Conservation (phyloP, 1,284 basidiomycete species). For the Rhizoctonia solani region DNA sequence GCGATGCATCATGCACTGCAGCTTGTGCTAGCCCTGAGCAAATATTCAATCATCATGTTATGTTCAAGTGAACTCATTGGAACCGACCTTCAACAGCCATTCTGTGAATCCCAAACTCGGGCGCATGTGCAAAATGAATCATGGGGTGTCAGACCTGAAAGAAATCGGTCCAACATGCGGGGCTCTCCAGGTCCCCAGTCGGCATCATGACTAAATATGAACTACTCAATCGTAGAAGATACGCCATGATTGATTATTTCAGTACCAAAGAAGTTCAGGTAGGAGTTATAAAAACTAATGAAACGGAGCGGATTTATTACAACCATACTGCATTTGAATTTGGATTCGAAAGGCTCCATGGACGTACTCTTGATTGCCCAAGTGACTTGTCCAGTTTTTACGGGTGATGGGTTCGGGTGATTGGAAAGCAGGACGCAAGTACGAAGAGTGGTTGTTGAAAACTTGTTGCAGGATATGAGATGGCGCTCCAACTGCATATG, state of each 20-base stretch:
- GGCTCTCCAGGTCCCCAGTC: slow-evolving; percentile 53
- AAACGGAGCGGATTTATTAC: background rate
- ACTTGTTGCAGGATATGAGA: slow-evolving; percentile 28
- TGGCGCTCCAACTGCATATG: slow-evolving; percentile 29
- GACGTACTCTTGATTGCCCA: slow-evolving; percentile 35
- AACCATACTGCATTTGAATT: background rate
- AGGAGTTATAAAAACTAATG: slow-evolving; percentile 60
- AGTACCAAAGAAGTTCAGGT: slow-evolving; percentile 60
- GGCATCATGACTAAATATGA: slow-evolving; percentile 58
- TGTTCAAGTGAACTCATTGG: background rate
- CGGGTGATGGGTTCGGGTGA: slow-evolving; percentile 28
- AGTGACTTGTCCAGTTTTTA: slow-evolving; percentile 33
- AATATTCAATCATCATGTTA: background rate
- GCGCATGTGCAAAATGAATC: slow-evolving; percentile 66
- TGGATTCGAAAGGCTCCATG: background rate
- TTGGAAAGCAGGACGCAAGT: slow-evolving; percentile 25
- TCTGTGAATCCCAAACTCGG: slow-evolving; percentile 65
- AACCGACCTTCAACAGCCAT: slow-evolving; percentile 63
- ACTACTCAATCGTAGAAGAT: slow-evolving; percentile 55
- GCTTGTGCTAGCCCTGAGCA: slow-evolving; percentile 50
- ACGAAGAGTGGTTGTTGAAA: slow-evolving; percentile 26
- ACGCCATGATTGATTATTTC: slow-evolving; percentile 52
- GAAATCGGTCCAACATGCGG: slow-evolving; percentile 63
- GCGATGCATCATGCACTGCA: slow-evolving; percentile 44
- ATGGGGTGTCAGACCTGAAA: slow-evolving; percentile 67